Percentiles rank a stretch among this genome's conserved stretches.
Conservation (phyloP, 148 eudicot genomes). For the Spergularia bocconei region DNA sequence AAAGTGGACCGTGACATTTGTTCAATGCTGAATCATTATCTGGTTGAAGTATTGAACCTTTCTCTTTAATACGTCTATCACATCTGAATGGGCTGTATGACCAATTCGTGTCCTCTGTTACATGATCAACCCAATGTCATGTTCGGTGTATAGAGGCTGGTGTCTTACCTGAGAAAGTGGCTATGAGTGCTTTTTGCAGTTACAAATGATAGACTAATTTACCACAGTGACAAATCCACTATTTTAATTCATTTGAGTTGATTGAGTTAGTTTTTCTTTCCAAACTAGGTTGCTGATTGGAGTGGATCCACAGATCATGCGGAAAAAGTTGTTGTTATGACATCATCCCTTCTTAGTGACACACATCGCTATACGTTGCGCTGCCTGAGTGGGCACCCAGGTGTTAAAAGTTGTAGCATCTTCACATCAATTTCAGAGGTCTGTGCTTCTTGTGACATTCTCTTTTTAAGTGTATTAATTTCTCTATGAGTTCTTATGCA, state of each 20-base stretch:
- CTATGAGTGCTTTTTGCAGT: neutral
- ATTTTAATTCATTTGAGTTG: neutral
- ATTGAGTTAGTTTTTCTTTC: conserved; percentile 16
- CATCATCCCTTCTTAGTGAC: conserved; percentile 84
- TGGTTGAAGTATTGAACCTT: neutral
- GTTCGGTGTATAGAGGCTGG: too few relatives aligned
- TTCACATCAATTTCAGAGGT: conserved; percentile 97
- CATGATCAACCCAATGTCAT: neutral
- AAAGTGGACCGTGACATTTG: conserved; percentile 1
- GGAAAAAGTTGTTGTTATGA: conserved; percentile 66
- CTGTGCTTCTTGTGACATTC: neutral
- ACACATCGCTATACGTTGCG: conserved; percentile 86
- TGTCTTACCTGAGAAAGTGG: neutral
- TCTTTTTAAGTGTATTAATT: neutral
- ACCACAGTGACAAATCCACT: neutral
- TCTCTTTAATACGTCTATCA: neutral
- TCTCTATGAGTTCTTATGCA: neutral
- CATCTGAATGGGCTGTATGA: too few relatives aligned
- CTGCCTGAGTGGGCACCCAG: conserved; percentile 67
- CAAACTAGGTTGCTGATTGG: conserved; percentile 63
- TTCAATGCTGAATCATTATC: neutral
- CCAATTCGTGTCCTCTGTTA: neutral
- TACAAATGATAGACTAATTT: neutral
- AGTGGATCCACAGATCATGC: conserved; percentile 43
- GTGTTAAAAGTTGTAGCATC: conserved; percentile 52